These are phyloP conservation scores for Sedum album DNA, from an alignment of 164 flowering plant species.

Conservation along the genomic window DNA sequence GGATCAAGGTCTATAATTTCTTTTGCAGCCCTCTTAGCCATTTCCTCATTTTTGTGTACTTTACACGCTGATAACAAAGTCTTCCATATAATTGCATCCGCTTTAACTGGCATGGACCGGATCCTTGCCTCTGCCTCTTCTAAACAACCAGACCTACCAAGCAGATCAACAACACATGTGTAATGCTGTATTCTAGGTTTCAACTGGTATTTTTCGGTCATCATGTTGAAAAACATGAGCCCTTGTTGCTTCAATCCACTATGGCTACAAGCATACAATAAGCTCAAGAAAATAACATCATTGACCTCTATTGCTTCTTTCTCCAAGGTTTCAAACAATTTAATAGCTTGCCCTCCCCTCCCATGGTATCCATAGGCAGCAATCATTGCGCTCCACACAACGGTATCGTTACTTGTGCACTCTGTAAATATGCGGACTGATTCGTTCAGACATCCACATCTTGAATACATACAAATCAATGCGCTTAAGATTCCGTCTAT, in stretches of 20 bases:
- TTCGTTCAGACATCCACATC: constrained; percentile 64
- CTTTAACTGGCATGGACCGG: constrained; percentile 52
- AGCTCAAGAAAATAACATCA: constrained; percentile 63
- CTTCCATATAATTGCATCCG: constrained; percentile 66
- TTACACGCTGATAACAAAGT: constrained; percentile 72
- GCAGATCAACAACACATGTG: constrained; percentile 69
- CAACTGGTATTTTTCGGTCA: constrained; percentile 38
- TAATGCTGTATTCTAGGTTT: constrained; percentile 57
- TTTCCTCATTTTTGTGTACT: constrained; percentile 51
- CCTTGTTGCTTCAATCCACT: constrained; percentile 63
- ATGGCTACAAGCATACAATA: constrained; percentile 71
- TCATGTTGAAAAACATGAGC: constrained; percentile 32
- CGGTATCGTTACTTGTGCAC: constrained; percentile 31
- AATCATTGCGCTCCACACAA: constrained; percentile 70
- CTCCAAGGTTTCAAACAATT: constrained; percentile 46
- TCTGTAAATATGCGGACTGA: constrained; percentile 44
- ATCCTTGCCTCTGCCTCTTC: constrained; percentile 59
- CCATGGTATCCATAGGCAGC: constrained; percentile 80
- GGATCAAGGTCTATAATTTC: constrained; percentile 49
- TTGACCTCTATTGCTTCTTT: constrained; percentile 37
- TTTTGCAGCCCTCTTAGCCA: constrained; percentile 46
- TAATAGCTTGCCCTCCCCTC: constrained; percentile 43
- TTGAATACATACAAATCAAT: constrained; percentile 67
- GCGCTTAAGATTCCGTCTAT: constrained; percentile 40
- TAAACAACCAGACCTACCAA: constrained; percentile 58